Percentiles rank a stretch among this genome's conserved stretches.
Evolutionary conservation across 2,329 filamentous ascomycete species (phyloP).

Genomic region (Chaetomium sp.): DNA sequence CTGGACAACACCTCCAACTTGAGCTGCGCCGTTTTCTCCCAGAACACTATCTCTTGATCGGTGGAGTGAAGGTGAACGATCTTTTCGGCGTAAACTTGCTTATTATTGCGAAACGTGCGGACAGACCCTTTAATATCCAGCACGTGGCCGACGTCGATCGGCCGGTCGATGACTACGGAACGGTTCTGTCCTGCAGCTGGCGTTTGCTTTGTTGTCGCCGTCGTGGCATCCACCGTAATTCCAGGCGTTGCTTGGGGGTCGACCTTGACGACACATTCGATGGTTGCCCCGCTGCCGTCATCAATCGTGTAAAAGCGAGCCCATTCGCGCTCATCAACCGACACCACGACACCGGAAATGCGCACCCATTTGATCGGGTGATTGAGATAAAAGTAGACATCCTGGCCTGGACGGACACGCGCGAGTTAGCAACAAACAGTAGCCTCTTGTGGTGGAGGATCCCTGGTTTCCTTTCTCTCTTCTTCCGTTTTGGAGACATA

Average conservation of each 20-base stretch:
- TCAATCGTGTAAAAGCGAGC: constrained; percentile 53
- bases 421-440: neutral
- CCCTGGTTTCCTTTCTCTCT: neutral
- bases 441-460: neutral
- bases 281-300: constrained; percentile 55
- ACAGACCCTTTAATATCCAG: constrained; percentile 53
- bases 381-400: constrained; percentile 62
- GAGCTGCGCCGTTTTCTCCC: constrained; percentile 49
- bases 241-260: neutral
- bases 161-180: constrained; percentile 18
- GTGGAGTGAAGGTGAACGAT: constrained; percentile 44
- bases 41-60: constrained; percentile 51
- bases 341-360: constrained; percentile 63
- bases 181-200: neutral
- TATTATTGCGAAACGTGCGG: constrained; percentile 40
- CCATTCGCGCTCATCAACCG: constrained; percentile 44
- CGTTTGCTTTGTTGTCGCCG: neutral
- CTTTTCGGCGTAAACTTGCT: constrained; percentile 48
- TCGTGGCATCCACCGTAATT: neutral
- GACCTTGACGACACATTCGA: constrained; percentile 39
- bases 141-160: constrained; percentile 46
- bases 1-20: constrained; percentile 41
- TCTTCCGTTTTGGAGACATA: constrained; percentile 24
- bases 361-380: constrained; percentile 72
- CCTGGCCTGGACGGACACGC: constrained; percentile 35